These are phyloP conservation scores for Suhomyces anneliseae DNA, from an alignment of 1,139 yeast genomes.

Conservation along the genomic window DNA sequence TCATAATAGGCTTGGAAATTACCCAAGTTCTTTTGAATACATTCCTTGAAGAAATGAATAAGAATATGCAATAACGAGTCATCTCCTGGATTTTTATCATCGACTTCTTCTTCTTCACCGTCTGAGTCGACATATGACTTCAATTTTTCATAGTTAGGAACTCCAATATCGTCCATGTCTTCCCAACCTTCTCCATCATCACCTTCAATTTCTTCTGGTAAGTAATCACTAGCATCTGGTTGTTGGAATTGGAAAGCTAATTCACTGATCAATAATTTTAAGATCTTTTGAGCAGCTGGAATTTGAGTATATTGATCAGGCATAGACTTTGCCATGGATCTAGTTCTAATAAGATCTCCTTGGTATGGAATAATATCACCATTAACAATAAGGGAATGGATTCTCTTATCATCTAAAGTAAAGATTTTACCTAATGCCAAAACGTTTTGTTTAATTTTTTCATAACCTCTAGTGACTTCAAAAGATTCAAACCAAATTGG, in stretches of 20 bases:
- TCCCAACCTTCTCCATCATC: slow-evolving; percentile 69
- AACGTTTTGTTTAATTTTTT: slow-evolving; percentile 68
- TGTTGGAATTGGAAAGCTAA: slow-evolving; percentile 58
- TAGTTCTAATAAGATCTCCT: slow-evolving; percentile 66
- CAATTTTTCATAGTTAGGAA: slow-evolving; percentile 58
- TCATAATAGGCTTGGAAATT: slow-evolving; percentile 57
- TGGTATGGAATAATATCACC: slow-evolving; percentile 74
- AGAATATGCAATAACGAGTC: slow-evolving; percentile 50
- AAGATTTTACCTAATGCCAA: slow-evolving; percentile 69
- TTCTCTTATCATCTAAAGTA: slow-evolving; percentile 53
- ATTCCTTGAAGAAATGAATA: slow-evolving; percentile 62
- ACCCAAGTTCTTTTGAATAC: slow-evolving; percentile 54
- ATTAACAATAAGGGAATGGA: slow-evolving; percentile 58
- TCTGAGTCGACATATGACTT: slow-evolving; percentile 53
- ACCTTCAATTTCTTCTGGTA: slow-evolving; percentile 43
- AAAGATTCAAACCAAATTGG: slow-evolving; percentile 84
- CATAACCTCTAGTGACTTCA: slow-evolving; percentile 78
- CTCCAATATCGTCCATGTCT: slow-evolving; percentile 68
- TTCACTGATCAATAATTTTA: slow-evolving; percentile 71
- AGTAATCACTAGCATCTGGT: slow-evolving; percentile 41
- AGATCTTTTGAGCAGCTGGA: slow-evolving; percentile 68
- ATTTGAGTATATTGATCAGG: slow-evolving; percentile 64
- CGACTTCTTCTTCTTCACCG: slow-evolving; percentile 33
- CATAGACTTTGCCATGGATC: slow-evolving; percentile 77
- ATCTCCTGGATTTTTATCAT: slow-evolving; percentile 35